Percentiles rank a stretch among this genome's conserved stretches.
Evolutionary conservation across 2,329 filamentous ascomycete species (phyloP).

Genomic region (Knufia fluminis): DNA sequence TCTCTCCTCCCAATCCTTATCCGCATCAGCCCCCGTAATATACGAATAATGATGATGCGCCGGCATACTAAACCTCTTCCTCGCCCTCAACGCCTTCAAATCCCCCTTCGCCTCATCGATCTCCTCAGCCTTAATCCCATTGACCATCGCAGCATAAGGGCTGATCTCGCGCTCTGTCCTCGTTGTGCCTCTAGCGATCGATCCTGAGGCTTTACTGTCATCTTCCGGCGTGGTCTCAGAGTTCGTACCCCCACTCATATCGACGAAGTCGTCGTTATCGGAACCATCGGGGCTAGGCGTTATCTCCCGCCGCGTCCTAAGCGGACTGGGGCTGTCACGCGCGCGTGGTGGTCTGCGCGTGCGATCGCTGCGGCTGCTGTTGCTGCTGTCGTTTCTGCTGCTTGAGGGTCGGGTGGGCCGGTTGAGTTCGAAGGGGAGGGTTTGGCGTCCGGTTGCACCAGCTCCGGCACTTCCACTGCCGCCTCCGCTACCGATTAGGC

Average conservation of each 20-base stretch:
- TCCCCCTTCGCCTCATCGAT: conserved; percentile 5
- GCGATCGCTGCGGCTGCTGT: background rate
- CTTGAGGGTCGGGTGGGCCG: background rate
- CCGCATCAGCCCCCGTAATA: background rate
- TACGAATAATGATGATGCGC: background rate
- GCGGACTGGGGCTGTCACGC: background rate
- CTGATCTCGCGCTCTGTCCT: background rate
- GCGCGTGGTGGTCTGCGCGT: background rate
- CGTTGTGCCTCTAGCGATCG: too few relatives aligned
- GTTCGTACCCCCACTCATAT: background rate
- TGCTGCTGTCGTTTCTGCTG: background rate
- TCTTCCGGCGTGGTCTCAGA: background rate
- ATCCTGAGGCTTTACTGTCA: too few relatives aligned
- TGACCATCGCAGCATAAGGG: background rate
- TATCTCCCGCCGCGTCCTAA: conserved; percentile 3
- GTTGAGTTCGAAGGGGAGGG: conserved; percentile 5
- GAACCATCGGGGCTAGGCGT: background rate
- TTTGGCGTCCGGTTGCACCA: background rate
- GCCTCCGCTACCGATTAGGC: background rate
- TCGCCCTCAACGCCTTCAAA: conserved; percentile 2
- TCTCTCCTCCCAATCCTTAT: conserved; percentile 4
- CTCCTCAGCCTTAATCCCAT: background rate
- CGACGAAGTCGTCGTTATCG: background rate
- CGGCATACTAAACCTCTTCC: conserved; percentile 4
- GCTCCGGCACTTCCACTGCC: background rate